These are phyloP conservation scores for Auricularia cornea DNA, from an alignment of 768 basidiomycete species.

Conservation along the genomic window DNA sequence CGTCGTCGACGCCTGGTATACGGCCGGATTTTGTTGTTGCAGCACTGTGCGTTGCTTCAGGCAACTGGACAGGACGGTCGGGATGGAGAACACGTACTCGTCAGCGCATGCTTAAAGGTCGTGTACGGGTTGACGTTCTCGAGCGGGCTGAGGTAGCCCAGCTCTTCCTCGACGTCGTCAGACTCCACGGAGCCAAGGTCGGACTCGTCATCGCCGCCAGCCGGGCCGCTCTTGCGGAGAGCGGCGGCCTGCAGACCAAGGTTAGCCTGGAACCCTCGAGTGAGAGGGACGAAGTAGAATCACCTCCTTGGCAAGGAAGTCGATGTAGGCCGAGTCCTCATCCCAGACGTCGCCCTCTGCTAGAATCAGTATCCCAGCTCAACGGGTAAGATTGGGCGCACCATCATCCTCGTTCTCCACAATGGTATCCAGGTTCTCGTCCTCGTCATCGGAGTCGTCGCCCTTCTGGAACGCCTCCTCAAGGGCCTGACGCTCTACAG, in stretches of 20 bases:
- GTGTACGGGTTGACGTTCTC: slow-evolving; percentile 72
- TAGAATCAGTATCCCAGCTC: neutral
- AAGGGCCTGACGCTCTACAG: slow-evolving; percentile 45
- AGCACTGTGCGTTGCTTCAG: slow-evolving; percentile 39
- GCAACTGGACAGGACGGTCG: slow-evolving; percentile 2
- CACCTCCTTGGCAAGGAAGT: slow-evolving; percentile 79
- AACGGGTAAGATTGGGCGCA: neutral
- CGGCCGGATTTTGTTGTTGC: slow-evolving; percentile 60
- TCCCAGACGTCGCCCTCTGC: slow-evolving; percentile 79
- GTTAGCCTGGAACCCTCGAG: too few relatives aligned
- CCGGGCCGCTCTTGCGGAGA: slow-evolving; percentile 54
- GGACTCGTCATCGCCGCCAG: slow-evolving; percentile 31
- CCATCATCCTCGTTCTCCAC: slow-evolving; percentile 42
- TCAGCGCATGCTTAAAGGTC: slow-evolving; percentile 70
- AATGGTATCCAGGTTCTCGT: slow-evolving; percentile 53
- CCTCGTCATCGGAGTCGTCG: slow-evolving; percentile 26
- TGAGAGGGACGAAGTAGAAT: too few relatives aligned
- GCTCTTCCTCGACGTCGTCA: slow-evolving; percentile 67
- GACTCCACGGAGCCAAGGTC: slow-evolving; percentile 35
- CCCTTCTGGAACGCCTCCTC: slow-evolving; percentile 23
- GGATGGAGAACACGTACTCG: slow-evolving; percentile 39
- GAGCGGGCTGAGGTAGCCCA: slow-evolving; percentile 77
- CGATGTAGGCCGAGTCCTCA: slow-evolving; percentile 80
- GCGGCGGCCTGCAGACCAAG: slow-evolving; percentile 49
- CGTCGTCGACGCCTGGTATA: slow-evolving; percentile 69